Evolutionary conservation across 1,284 basidiomycete species (phyloP), one percentile per base, ranked within the genome.

Genomic region (Leccinum subrobustum): DNA sequence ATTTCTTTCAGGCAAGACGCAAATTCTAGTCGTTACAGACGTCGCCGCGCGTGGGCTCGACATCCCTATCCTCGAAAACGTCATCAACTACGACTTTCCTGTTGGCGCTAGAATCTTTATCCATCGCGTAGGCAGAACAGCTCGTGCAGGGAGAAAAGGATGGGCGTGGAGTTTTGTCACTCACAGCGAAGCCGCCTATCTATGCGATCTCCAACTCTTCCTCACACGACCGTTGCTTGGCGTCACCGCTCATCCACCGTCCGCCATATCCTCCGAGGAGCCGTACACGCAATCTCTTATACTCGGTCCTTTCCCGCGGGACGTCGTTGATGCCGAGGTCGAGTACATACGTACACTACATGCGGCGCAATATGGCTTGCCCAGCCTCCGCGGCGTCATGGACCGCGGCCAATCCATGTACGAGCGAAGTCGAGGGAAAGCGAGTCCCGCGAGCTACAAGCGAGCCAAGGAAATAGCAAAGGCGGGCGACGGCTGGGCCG

Each of bases 81-180:
- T 99, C 35, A 83, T 99, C 75, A 99, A 99, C 75, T 99, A 95
- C 75, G 96, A 99, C 71, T 98, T 99, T 66, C 96, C 97, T 0
- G 89, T 95, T 57, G 94, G 95, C 31, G 87, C 95, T 0, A 81
- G 96, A 59, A 88, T 97, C 4, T 99, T 98, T 69, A 90, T 99
- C 0, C 97, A 99, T 77, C 91, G 97, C 63, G 96, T 99, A 20
- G 97, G 97, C 52, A 86, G 97, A 63, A 99, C 97, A 2, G 97
- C 97, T 0, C 86, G 97, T 68, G 96, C 96, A 0, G 97, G 97
- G 7, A 82, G 94, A 60, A 90, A 89, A 71, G 97, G 97, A 37
- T 95, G 94, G 88, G 97, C 96, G 0, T 99, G 94, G 92, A 95
- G 92, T 3, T 91, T 99, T 68, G 83, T 98, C 59, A 93, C 91